Percentiles rank a stretch among this genome's conserved stretches.
phyloP scores from a whole-genome alignment of 139 green algal genomes.

The Chlorella sp. region DNA sequence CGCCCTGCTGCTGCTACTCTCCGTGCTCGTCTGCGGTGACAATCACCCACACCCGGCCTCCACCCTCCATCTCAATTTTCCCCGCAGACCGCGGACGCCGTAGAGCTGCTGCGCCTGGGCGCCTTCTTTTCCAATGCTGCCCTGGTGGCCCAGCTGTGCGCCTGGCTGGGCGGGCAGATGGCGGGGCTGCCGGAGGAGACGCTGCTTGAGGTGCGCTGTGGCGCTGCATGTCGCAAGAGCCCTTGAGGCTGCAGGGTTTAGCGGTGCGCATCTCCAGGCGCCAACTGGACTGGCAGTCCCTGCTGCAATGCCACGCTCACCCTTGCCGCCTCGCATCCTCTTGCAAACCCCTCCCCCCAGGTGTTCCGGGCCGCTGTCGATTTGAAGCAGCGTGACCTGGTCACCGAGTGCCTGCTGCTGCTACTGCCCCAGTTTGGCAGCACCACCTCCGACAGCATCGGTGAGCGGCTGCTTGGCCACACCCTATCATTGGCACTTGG shows the following conservation, averaged over 20 bases:
- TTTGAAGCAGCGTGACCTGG: neutral
- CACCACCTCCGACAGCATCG: neutral
- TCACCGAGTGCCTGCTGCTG: conserved; percentile 13
- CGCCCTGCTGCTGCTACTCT: too few species aligned
- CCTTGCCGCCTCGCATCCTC: too few species aligned
- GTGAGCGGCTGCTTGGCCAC: neutral
- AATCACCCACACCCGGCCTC: neutral
- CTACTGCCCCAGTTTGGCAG: conserved; percentile 14
- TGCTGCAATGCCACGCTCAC: too few species aligned
- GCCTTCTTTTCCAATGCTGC: neutral
- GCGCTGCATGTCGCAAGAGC: neutral
- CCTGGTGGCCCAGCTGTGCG: neutral
- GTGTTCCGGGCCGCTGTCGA: conserved; percentile 7
- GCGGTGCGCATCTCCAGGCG: too few species aligned
- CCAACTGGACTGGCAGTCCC: too few species aligned
- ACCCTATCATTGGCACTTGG: too few species aligned
- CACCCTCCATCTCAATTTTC: too few species aligned
- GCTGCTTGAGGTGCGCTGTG: neutral
- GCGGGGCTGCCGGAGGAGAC: neutral
- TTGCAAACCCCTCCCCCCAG: neutral
- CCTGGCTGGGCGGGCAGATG: neutral
- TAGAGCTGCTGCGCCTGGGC: conserved; percentile 4
- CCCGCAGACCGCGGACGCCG: neutral
- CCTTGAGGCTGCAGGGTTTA: too few species aligned
- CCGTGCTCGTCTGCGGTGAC: neutral